Base-by-base conservation (phyloP, 1,284 basidiomycete species). In the Dichomitus squalens region DNA sequence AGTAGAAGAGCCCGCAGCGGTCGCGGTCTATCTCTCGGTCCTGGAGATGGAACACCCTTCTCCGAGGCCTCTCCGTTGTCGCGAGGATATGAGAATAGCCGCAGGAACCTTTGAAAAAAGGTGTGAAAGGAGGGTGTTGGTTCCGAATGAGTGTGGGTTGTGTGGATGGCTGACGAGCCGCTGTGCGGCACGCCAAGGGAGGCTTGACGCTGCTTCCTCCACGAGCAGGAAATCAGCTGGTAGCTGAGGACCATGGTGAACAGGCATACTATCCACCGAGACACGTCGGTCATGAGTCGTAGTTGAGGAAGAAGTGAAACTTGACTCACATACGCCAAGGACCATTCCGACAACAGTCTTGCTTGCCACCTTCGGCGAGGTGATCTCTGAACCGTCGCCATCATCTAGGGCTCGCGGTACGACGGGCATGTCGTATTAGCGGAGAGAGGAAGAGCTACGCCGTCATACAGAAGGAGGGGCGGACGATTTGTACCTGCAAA, bases 221-320 rank as follows among this genome's bases (percentile, higher is more conserved):
- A 58, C 23, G 66, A 63, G 16, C 59, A 59, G 5, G 61, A 58
- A n/a, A 70, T 21, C 9, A 72, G 55, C 55, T 70, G 70, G 46
- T 70, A 72, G 33, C 64, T 63, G 39, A 68, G 3, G 25, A 72
- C 55, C n/a, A 72, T 57, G 16, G 46, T 53, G 53, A 70, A 72
- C 18, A 70, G 61, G 31, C 68, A 64, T 34, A 70, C 67, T 70
- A 39, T 5, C 18, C 12, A 50, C 40, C 21, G 25, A 8, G 27
- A 4, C 1, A 18, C 12, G 27, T 40, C 33, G 35, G 38, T 31
- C 35, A 35, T 27, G 18, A 38, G 41, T 3, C 35, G 11, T 21
- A 34, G 34, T 29, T 20, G 20, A 18, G 27, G 46, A 23, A 29
- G 11, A 11, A 33, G 50, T 25, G 12, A 29, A 52, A 36, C 18